Percentiles rank a stretch among this genome's conserved stretches.
phyloP scores from a whole-genome alignment of 1,284 basidiomycete genomes.

The Puccinia horiana region DNA sequence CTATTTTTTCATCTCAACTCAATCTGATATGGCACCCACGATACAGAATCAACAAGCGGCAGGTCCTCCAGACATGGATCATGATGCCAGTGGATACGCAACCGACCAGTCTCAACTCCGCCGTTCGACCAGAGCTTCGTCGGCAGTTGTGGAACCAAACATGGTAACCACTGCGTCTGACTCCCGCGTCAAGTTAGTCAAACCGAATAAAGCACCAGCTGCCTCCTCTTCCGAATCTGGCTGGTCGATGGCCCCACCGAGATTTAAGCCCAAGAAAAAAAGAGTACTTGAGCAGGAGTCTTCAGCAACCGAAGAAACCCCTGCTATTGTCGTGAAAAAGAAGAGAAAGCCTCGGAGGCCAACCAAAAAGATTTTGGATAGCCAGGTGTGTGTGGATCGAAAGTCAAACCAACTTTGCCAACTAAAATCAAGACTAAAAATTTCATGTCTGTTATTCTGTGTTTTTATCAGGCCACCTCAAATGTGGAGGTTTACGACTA shows the following conservation, averaged over 20 bases:
- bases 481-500: no score
- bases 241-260: not conserved
- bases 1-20: not conserved
- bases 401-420: no score
- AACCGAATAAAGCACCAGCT: not conserved
- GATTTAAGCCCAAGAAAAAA: not conserved
- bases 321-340: not conserved
- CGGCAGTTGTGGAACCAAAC: not conserved
- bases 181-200: not conserved
- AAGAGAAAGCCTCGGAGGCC: no score
- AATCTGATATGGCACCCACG: not conserved
- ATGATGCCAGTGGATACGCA: not conserved
- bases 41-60: not conserved
- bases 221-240: not conserved
- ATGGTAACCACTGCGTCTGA: not conserved
- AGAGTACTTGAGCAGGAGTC: not conserved
- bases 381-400: not conserved
- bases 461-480: no score
- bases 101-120: not conserved
- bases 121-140: not conserved
- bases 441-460: no score
- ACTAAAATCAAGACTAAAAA: no score
- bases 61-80: not conserved
- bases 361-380: not conserved
- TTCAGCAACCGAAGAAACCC: not conserved